Base-by-base conservation (phyloP, 305 asterid genomes). In the Nicotiana rustica region DNA sequence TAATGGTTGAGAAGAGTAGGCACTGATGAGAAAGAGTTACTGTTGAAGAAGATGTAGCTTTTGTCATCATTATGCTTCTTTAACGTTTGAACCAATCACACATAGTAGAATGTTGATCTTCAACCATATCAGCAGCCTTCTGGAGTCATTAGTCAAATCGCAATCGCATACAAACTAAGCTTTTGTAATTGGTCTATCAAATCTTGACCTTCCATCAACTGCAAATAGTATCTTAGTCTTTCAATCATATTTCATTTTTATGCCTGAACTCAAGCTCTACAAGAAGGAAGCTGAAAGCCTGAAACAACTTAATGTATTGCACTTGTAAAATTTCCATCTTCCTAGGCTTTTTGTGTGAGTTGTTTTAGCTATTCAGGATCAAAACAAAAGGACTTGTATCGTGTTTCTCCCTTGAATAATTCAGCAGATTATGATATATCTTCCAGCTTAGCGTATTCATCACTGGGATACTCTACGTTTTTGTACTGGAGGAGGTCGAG, bases 1-100 rank as follows among this genome's bases (percentile, higher is more conserved):
- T 21, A 49, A 75, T 75, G 44, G 79, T 49, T 75, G 38, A 12
- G 79, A 75, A 49, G 78, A 41, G 31, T 33, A 41, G 12, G 6
- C 6, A 5, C 36, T 44, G 60, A 19, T 1, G 19, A 44, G 60
- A 70, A 38, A 12, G 78, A 70, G 78, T 19, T 19, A n/a, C 78
- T 19, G 1, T 55, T 44, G 8, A 57, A 12, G 18, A 12, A 10
- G 60, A 70, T 5, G 3, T 70, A 70, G 36, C 59, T 44, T 70
- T 70, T 70, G 59, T 12, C 21, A 70, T 12, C 29, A 19, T 70
- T 70, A 12, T 70, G 60, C 36, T 70, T 41, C 49, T 41, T 41
- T 1, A 41, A 1, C 3, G 36, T 19, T 19, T 44, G 19, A 68
- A 44, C 12, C 60, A 70, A 44, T 41, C 12, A 44, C 36, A 9